Conservation (phyloP, 495 filamentous ascomycete genomes). For the Glonium stellatum region DNA sequence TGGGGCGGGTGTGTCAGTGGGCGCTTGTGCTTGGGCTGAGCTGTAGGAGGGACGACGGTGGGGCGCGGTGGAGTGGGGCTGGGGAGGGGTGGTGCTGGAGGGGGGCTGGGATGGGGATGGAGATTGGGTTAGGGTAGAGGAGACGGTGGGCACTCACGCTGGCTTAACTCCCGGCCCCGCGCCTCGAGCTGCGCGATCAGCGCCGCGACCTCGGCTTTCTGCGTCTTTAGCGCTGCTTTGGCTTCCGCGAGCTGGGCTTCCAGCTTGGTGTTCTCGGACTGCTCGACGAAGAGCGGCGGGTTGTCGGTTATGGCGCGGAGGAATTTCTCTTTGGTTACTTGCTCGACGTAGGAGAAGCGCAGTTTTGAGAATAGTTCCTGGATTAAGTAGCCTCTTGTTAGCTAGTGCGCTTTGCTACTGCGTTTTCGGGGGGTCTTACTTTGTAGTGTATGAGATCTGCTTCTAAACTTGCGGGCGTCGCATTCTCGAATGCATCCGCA, state of each 20-base stretch:
- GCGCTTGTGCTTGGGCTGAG: too few species aligned
- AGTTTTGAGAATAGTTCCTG: constrained; percentile 91
- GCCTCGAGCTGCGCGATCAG: constrained; percentile 67
- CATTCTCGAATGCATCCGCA: constrained; percentile 53
- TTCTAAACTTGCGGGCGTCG: constrained; percentile 68
- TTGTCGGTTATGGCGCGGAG: constrained; percentile 75
- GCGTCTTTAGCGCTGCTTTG: constrained; percentile 67
- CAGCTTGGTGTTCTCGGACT: constrained; percentile 73
- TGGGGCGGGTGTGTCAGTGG: too few species aligned
- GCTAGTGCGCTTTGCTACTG: background rate
- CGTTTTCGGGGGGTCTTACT: constrained; percentile 33
- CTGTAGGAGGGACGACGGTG: too few species aligned
- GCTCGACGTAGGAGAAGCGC: constrained; percentile 85
- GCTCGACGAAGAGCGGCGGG: constrained; percentile 73
- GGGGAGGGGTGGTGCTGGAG: constrained; percentile 29
- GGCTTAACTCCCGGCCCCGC: constrained; percentile 53
- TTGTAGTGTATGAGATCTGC: constrained; percentile 86
- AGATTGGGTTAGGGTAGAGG: too few species aligned
- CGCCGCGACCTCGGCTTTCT: constrained; percentile 71
- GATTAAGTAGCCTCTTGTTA: background rate
- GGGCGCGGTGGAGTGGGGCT: too few species aligned
- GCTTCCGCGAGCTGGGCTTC: constrained; percentile 62
- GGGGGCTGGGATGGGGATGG: constrained; percentile 30
- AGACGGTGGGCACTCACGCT: constrained; percentile 21
- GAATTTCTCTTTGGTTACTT: constrained; percentile 75